Conservation (phyloP, 441 rosid genomes). For the Croton laevigatus region DNA sequence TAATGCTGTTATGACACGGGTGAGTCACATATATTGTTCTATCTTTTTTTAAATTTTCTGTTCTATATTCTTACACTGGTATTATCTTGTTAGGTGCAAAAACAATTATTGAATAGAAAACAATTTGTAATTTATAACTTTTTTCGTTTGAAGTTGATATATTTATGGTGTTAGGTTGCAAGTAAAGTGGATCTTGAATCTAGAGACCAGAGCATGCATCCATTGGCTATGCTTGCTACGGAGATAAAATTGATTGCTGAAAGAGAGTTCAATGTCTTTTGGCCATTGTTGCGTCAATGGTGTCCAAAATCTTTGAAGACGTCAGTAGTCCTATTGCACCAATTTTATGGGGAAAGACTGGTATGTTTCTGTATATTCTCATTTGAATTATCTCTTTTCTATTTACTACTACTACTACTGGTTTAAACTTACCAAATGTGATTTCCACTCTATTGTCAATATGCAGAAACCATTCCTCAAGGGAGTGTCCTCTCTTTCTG, state of each 20-base stretch:
- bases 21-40: conserved; percentile 35
- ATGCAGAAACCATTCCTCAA: conserved; percentile 74
- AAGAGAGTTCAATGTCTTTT: conserved; percentile 69
- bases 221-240: conserved; percentile 82
- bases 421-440: conserved; percentile 18
- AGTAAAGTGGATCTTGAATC: conserved; percentile 55
- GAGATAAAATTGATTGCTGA: conserved; percentile 75
- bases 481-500: conserved; percentile 70
- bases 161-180: conserved; percentile 50
- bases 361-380: conserved; percentile 43
- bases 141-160: conserved; percentile 14
- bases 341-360: conserved; percentile 89
- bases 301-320: conserved; percentile 69
- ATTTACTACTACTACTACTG: conserved; percentile 6
- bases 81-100: background rate
- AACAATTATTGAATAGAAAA: background rate
- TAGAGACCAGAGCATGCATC: conserved; percentile 57
- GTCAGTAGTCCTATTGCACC: conserved; percentile 64
- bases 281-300: conserved; percentile 62
- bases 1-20: conserved; percentile 75
- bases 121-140: background rate
- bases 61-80: background rate
- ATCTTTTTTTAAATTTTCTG: background rate
- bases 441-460: conserved; percentile 22
- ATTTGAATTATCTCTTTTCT: conserved; percentile 10